Conservation (phyloP, 2,329 filamentous ascomycete genomes). For the Aspergillus brasiliensis region DNA sequence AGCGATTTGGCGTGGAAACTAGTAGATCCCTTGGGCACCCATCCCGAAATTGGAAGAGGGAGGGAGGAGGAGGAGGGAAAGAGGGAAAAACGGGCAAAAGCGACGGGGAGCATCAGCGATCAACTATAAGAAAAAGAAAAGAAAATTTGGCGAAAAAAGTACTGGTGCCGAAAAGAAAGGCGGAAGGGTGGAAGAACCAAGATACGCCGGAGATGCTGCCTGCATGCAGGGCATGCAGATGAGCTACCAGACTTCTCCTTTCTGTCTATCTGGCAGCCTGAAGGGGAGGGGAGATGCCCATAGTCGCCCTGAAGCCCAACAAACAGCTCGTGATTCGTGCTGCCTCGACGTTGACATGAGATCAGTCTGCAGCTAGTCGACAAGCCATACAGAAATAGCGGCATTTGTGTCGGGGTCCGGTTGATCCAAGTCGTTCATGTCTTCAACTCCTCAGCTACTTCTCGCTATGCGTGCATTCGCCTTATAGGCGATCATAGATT, state of each 20-base stretch:
- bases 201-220: not conserved
- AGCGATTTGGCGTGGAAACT: not conserved
- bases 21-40: conserved; percentile 4
- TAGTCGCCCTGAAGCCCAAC: not conserved
- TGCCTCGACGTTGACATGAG: not conserved
- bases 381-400: not conserved
- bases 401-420: conserved; percentile 4
- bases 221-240: not conserved
- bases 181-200: not conserved
- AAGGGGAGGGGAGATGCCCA: not conserved
- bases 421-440: conserved; percentile 7
- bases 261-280: not conserved
- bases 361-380: too few relatives aligned
- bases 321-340: not conserved
- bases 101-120: too few relatives aligned
- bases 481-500: not conserved
- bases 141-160: not conserved
- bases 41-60: not conserved
- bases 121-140: not conserved
- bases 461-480: not conserved
- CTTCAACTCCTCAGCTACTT: not conserved
- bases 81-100: not conserved
- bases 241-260: not conserved
- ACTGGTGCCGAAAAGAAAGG: not conserved
- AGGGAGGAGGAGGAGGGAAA: too few relatives aligned